Conservation (phyloP, 2,329 filamentous ascomycete genomes). For the Calonectria ilicicola region DNA sequence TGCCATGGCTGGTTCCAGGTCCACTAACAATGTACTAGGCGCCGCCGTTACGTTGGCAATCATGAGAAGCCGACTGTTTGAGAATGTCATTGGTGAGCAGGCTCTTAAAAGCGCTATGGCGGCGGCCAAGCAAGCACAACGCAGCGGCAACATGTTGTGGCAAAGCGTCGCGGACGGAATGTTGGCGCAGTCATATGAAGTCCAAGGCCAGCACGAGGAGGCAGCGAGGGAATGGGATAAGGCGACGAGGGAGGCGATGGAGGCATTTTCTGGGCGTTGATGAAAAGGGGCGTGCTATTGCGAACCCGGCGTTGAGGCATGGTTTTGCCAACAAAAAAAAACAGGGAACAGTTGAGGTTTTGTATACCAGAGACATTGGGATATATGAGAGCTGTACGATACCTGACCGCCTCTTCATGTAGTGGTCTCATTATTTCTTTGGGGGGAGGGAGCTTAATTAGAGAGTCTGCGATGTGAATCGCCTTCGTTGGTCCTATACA, state of each 20-base stretch:
- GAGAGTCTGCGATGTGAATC: slow-evolving; percentile 22
- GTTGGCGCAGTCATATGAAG: slow-evolving; percentile 79
- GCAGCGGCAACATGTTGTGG: slow-evolving; percentile 80
- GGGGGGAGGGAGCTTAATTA: slow-evolving; percentile 19
- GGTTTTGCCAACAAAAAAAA: slow-evolving; percentile 32
- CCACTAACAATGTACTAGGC: slow-evolving; percentile 80
- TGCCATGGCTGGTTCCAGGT: slow-evolving; percentile 77
- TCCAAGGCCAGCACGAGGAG: slow-evolving; percentile 71
- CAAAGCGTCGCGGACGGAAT: slow-evolving; percentile 85
- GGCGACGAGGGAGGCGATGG: slow-evolving; percentile 56
- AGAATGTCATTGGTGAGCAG: slow-evolving; percentile 83
- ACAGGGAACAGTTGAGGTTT: slow-evolving; percentile 39
- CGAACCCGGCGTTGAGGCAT: slow-evolving; percentile 39
- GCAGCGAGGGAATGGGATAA: slow-evolving; percentile 55
- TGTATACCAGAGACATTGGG: slow-evolving; percentile 42
- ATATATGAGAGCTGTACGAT: slow-evolving; percentile 40
- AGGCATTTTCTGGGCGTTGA: slow-evolving; percentile 54
- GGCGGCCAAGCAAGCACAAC: slow-evolving; percentile 74
- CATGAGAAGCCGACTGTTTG: slow-evolving; percentile 87
- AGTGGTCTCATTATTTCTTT: slow-evolving; percentile 30
- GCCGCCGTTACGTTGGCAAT: slow-evolving; percentile 86
- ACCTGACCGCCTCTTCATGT: slow-evolving; percentile 36
- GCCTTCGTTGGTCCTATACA: slow-evolving; percentile 8
- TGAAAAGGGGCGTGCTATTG: slow-evolving; percentile 27
- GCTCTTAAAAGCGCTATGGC: slow-evolving; percentile 81